Conservation (phyloP, 2,329 filamentous ascomycete species). For the Ceratocystis lukuohia region DNA sequence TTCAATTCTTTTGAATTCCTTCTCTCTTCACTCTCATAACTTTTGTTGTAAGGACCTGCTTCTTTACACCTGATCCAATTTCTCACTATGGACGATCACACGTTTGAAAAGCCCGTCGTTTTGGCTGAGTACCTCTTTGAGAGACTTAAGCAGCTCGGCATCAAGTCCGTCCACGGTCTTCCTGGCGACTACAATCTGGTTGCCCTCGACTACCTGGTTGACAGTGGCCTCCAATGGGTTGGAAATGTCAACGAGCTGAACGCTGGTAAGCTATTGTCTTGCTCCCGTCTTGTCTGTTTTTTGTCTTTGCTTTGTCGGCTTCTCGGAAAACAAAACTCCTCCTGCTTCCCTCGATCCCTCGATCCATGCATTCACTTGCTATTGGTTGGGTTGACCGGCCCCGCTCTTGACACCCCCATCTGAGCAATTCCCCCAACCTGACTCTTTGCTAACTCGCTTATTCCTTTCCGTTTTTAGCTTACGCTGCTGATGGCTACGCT, state of each 20-base stretch:
- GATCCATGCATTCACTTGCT: neutral
- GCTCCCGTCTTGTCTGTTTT: neutral
- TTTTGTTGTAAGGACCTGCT: neutral
- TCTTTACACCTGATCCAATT: neutral
- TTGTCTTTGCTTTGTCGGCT: neutral
- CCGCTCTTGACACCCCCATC: neutral
- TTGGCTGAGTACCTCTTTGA: constrained; percentile 57
- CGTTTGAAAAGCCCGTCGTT: constrained; percentile 37
- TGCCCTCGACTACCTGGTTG: constrained; percentile 51
- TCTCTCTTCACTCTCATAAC: neutral
- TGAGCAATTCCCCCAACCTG: neutral
- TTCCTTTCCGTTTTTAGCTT: constrained; percentile 34
- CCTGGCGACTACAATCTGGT: constrained; percentile 62
- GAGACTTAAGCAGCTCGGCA: constrained; percentile 49
- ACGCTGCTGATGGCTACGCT: constrained; percentile 70
- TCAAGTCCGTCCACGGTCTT: constrained; percentile 53
- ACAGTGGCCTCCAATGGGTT: constrained; percentile 48
- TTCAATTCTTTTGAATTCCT: neutral
- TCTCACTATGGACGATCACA: constrained; percentile 20
- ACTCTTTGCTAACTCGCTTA: constrained; percentile 20
- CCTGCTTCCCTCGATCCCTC: constrained; percentile 8
- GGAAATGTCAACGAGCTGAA: constrained; percentile 62
- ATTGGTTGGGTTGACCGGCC: neutral
- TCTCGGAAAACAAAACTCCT: neutral
- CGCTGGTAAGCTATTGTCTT: constrained; percentile 39